Percentiles rank a stretch among this genome's conserved stretches.
Evolutionary conservation across 2,329 filamentous ascomycete genomes (phyloP).

Genomic region (Sporothrix euskadiensis): DNA sequence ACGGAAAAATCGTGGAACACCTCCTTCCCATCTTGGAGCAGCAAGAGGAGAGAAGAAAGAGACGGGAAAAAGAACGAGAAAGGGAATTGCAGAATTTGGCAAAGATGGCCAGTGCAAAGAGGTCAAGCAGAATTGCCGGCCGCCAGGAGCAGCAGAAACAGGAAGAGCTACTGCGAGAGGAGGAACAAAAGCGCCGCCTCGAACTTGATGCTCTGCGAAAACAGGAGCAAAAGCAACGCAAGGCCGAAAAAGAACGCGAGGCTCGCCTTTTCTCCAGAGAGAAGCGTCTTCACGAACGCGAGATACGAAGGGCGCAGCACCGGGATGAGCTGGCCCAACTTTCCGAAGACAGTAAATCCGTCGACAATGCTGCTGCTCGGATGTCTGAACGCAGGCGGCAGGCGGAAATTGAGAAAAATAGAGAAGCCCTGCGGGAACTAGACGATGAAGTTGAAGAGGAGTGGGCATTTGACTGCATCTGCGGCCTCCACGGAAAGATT

Average conservation of each 20-base stretch:
- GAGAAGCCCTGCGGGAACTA: constrained; percentile 72
- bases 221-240: constrained; percentile 61
- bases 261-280: constrained; percentile 80
- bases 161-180: constrained; percentile 70
- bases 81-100: constrained; percentile 79
- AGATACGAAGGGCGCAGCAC: constrained; percentile 77
- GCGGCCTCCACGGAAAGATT: constrained; percentile 85
- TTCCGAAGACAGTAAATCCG: constrained; percentile 70
- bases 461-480: constrained; percentile 95
- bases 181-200: constrained; percentile 63
- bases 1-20: constrained; percentile 70
- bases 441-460: constrained; percentile 64
- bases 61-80: constrained; percentile 66
- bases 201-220: constrained; percentile 68
- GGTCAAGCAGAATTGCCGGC: constrained; percentile 83
- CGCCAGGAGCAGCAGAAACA: constrained; percentile 77
- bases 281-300: constrained; percentile 80
- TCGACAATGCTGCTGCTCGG: constrained; percentile 57
- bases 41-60: constrained; percentile 71
- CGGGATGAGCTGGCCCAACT: constrained; percentile 80
- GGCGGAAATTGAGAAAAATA: constrained; percentile 76
- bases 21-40: constrained; percentile 83
- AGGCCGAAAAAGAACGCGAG: constrained; percentile 71
- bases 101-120: constrained; percentile 89
- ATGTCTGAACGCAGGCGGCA: constrained; percentile 79